A percentile compares a stretch with the other conserved stretches of the same genome.
phyloP scores from a whole-genome alignment of 106 monocot species.

The Acorus gramineus region DNA sequence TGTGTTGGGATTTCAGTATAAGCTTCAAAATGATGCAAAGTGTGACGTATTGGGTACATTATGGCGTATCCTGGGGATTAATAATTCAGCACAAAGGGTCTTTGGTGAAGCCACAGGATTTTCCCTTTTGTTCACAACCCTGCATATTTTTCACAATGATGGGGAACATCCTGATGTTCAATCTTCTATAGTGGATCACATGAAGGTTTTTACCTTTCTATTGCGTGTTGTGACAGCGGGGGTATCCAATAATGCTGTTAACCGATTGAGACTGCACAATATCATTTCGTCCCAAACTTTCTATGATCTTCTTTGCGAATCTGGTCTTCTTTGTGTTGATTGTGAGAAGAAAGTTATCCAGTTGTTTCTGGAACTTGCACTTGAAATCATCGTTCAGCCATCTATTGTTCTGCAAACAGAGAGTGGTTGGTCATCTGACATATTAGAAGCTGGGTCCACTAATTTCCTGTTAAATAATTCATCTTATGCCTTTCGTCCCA shows the following conservation, averaged over 20 bases:
- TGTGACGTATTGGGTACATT: constrained; percentile 81
- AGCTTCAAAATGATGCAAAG: constrained; percentile 74
- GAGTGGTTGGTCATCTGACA: constrained; percentile 27
- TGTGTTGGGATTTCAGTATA: constrained; percentile 64
- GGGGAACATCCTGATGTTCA: constrained; percentile 22
- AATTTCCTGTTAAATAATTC: constrained; percentile 41
- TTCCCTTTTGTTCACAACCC: constrained; percentile 84
- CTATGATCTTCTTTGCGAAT: constrained; percentile 83
- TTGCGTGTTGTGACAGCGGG: constrained; percentile 83
- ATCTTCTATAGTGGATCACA: constrained; percentile 34
- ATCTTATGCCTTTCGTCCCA: constrained; percentile 31
- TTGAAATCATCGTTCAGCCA: constrained; percentile 84
- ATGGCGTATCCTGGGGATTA: constrained; percentile 86
- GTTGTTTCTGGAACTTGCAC: constrained; percentile 82
- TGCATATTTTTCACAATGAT: constrained; percentile 71
- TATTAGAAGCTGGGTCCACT: constrained; percentile 21
- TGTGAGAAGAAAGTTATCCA: constrained; percentile 82
- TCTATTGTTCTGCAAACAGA: constrained; percentile 33
- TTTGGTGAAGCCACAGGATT: constrained; percentile 98
- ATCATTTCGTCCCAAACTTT: constrained; percentile 83
- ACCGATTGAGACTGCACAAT: constrained; percentile 62
- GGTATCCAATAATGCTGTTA: constrained; percentile 72
- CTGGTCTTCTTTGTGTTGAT: constrained; percentile 81
- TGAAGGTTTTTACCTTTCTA: constrained; percentile 70
- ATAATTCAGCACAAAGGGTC: constrained; percentile 70